Conservation (phyloP, 345 rosid genomes). For the Citrus maxima region DNA sequence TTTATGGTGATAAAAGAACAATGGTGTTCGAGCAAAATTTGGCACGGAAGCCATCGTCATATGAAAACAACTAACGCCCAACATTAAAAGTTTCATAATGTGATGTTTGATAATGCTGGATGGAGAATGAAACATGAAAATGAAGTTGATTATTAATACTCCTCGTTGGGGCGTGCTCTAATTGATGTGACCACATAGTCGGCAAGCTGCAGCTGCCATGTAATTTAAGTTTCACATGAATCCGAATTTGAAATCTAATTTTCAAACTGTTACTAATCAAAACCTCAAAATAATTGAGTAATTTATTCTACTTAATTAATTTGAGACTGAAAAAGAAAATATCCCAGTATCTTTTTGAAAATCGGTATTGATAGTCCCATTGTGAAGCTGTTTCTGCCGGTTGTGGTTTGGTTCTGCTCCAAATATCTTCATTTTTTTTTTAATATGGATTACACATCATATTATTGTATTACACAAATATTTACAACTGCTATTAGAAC, state of each 20-base stretch:
- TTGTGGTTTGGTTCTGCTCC: not conserved
- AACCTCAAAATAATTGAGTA: too few relatives aligned
- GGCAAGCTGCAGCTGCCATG: not conserved
- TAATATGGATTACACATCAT: too few relatives aligned
- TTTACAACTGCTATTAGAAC: accelerated
- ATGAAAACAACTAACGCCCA: not conserved
- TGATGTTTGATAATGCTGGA: not conserved
- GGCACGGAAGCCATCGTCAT: not conserved
- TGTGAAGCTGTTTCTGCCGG: not conserved
- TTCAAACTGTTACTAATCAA: too few relatives aligned
- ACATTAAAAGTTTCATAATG: not conserved
- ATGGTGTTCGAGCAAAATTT: not conserved
- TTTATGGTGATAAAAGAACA: not conserved
- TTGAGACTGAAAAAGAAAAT: not conserved
- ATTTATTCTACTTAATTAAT: not conserved
- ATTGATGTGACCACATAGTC: not conserved
- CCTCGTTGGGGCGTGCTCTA: not conserved
- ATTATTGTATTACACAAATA: too few relatives aligned
- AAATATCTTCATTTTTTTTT: not conserved
- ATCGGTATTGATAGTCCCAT: too few relatives aligned
- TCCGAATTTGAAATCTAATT: too few relatives aligned
- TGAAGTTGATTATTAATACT: not conserved
- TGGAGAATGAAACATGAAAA: not conserved
- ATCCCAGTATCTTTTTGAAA: not conserved
- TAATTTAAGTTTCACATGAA: too few relatives aligned